Conservation (phyloP, 495 filamentous ascomycete species). For the Hypomontagnella submonticulosa region DNA sequence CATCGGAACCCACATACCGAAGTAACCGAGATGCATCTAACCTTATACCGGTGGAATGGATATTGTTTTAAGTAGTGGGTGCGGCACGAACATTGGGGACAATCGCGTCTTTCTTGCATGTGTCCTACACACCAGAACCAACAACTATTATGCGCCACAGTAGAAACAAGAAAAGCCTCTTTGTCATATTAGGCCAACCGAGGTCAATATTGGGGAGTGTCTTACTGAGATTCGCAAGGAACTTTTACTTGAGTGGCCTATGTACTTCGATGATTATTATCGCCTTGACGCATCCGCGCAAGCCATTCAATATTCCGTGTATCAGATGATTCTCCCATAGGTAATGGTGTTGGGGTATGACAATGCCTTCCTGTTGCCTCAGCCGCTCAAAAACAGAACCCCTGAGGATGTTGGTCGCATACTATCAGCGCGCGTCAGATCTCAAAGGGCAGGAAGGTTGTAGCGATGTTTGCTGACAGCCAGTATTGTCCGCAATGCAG, state of each 20-base stretch:
- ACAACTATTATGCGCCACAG: background rate
- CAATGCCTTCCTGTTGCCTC: no score
- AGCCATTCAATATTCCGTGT: no score
- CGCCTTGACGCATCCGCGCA: no score
- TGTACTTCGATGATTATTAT: no score
- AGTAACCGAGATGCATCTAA: background rate
- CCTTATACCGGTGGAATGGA: slow-evolving; percentile 2
- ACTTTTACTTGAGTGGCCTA: background rate
- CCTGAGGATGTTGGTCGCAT: background rate
- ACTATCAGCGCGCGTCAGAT: slow-evolving; percentile 10
- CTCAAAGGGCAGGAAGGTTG: slow-evolving; percentile 4
- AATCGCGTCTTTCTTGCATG: background rate
- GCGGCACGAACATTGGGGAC: background rate
- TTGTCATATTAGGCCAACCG: background rate
- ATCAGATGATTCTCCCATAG: no score
- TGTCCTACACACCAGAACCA: no score
- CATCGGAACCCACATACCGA: slow-evolving; percentile 8
- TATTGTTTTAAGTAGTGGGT: background rate
- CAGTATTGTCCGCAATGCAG: slow-evolving; percentile 6
- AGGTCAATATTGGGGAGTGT: slow-evolving; percentile 1
- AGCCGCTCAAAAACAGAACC: slow-evolving; percentile 1
- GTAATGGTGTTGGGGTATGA: no score
- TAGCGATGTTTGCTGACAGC: background rate
- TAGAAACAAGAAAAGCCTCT: slow-evolving; percentile 1
- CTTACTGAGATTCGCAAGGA: background rate